Base-by-base conservation (phyloP, 2,329 filamentous ascomycete species). In the Fusarium sp. region DNA sequence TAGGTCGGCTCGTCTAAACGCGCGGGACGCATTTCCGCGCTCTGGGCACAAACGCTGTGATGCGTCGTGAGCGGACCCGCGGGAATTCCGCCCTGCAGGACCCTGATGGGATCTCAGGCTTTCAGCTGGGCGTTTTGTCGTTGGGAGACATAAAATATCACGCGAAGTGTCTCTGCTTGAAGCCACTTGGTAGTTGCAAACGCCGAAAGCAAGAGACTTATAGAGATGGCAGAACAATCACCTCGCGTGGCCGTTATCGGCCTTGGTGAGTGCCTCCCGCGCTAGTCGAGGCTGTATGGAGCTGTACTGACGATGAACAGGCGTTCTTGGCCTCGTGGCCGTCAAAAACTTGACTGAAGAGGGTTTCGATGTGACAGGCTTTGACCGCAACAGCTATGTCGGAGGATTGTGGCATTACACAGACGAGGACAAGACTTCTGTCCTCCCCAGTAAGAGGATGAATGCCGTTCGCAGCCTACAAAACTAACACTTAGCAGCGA, bases 381-480 rank as follows among this genome's bases (percentile, higher is more conserved):
- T 86, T 47, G 85, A 87, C n/a, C 78, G 80, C 18, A 83, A 81
- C 45, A 66, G 77, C 42, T 82, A 81, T 54, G 76, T 86, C 11
- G 85, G 85, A 16, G 85, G 85, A 0, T 70, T 87, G 0, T 87
- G 85, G 85, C 80, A 83, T 50, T 86, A 81, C 63, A 85, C 80
- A 13, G 79, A 81, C 2, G 76, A 83, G n/a, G 75, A 82, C 68
- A 79, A 80, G 69, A 85, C 82, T 35, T 82, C 82, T 11, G 82
- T 84, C 31, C 81, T 85, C 5, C 72, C 77, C 16, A 81, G 79
- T 80, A 76, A 74, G 76, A 74, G 14, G 29, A 8, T 4, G n/a
- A n/a, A n/a, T 4, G 9, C 1, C 20, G 5, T 65, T 16, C 14
- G 5, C 6, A 4, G 6, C 2, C 14, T 13, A 2, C n/a, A 18